phyloP scores from a whole-genome alignment of 2,329 filamentous ascomycete genomes.

The Xylaria sp. region DNA sequence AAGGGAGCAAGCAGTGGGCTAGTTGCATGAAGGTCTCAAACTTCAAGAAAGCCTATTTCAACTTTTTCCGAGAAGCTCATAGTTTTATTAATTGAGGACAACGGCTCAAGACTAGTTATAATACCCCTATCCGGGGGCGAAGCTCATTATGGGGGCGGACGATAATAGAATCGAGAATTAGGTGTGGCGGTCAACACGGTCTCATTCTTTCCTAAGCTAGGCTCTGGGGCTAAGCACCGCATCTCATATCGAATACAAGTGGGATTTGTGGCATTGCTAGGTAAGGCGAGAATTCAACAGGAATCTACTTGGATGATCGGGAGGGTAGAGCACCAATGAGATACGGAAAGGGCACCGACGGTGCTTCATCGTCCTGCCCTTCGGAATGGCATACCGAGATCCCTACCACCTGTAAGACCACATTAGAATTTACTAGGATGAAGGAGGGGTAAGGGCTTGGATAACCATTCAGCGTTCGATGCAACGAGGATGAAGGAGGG shows the following conservation, averaged over 20 bases:
- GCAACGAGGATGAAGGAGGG: constrained; percentile 5
- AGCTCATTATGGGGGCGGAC: constrained; percentile 7
- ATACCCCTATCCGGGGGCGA: neutral
- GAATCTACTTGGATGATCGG: neutral
- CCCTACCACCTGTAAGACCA: neutral
- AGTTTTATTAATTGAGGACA: constrained; percentile 4
- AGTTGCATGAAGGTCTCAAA: neutral
- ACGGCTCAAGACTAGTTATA: constrained; percentile 7
- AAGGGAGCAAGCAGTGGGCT: neutral
- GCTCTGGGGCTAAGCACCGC: neutral
- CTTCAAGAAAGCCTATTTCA: neutral
- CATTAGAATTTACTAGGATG: neutral
- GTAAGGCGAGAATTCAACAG: neutral
- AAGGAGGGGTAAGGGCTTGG: constrained; percentile 8
- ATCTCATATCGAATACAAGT: neutral
- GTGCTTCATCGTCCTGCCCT: neutral
- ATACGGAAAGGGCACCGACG: neutral
- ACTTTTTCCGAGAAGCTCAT: neutral
- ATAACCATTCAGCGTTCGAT: neutral
- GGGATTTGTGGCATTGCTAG: neutral
- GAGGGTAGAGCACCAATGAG: neutral
- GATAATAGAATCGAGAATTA: constrained; percentile 16
- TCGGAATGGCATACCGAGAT: neutral
- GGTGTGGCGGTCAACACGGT: neutral
- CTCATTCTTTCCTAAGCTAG: neutral